Base-by-base conservation (phyloP, 2,329 filamentous ascomycete genomes). In the Cladosporium sp. region DNA sequence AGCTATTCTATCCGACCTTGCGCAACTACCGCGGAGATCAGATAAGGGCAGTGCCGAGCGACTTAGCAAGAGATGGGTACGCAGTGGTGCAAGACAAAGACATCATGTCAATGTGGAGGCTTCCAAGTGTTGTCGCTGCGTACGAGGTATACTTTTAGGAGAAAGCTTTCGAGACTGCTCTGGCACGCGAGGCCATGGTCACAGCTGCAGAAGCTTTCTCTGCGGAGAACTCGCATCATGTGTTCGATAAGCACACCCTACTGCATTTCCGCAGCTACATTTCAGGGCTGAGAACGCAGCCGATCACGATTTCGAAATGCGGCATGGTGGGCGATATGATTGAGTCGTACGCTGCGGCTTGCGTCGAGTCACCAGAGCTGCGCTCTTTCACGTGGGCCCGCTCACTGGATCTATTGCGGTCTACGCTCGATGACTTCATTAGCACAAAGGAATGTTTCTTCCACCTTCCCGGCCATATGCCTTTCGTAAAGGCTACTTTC, bases 111-210 rank as follows among this genome's bases (percentile, higher is more conserved):
- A 60, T 57, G 1, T 64, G 62, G 62, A 49, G 59, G 5, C 34
- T 64, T 13, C 59, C 58, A 9, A 49, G 48, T 14, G 22, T 49
- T 4, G 34, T 50, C 35, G 49, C 54, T 18, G 61, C 57, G 19
- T 59, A 60, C 22, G 58, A 64, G 54, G 49, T 63, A 9, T 63
- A 56, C 44, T 59, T 59, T 51, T 64, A 56, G 61, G 62, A 64
- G 41, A 59, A 59, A 54, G 56, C 56, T 6, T 64, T 64, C 49
- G 59, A 59, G 37, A 43, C 52, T 16, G 62, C 60, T 14, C 33
- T 64, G 28, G 59, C 53, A 18, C 45, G 54, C 18, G 59, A 61
- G 51, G 63, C 61, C 10, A 41, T 60, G 31, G 52, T 53, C 7
- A 48, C 59, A 19, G 60, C 58, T 7, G 43, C 61, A 9, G 62